Base-by-base conservation (phyloP, 495 filamentous ascomycete genomes). In the Neurospora sp. region DNA sequence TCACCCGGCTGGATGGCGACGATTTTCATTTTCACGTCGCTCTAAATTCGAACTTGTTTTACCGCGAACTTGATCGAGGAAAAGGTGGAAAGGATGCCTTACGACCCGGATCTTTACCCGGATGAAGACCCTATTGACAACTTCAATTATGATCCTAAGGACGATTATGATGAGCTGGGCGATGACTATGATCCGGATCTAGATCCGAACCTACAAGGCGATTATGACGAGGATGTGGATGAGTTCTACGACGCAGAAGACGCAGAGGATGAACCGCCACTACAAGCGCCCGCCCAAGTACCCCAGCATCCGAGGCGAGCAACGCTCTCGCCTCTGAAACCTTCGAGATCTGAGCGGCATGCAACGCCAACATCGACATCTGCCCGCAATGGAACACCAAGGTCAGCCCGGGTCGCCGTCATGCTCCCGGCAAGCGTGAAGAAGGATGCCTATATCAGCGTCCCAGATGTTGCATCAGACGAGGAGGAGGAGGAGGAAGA, bases 11-110 rank as follows among this genome's bases (percentile, higher is more conserved):
- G 54, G 23, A 35, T 66, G 54, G 31, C 54, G 11, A 66, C 54
- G 14, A 37, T 35, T 27, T 66, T 35, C 14, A 66, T 16, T 35
- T 9, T 16, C 2, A 31, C 10, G 3, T 35, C 27, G 5, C 7
- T 18, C 3, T 66, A 35, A 66, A 66, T 14, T 35, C 14, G 11
- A 66, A 35, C 23, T 23, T 27, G 20, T 27, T 27, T 7, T 5
- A 62, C 54, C 20, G 7, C 27, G 6, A 59, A 59, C 20, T 66
- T 66, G 23, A 18, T 3, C 11, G 3, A 27, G 11, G n/a, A 1
- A 5, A 39, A 40, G 14, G n/a, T 11, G 20, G 16, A 31, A 54
- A 62, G n/a, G 6, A 78, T 78, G 76, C 76, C 76, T 44, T 78
- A 73, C 27, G 70, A 78, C 54, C 73, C 73, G 11, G 48, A 75